Conservation (phyloP, 192 early-diverging fungal species). For the Coemansia brasiliensis region DNA sequence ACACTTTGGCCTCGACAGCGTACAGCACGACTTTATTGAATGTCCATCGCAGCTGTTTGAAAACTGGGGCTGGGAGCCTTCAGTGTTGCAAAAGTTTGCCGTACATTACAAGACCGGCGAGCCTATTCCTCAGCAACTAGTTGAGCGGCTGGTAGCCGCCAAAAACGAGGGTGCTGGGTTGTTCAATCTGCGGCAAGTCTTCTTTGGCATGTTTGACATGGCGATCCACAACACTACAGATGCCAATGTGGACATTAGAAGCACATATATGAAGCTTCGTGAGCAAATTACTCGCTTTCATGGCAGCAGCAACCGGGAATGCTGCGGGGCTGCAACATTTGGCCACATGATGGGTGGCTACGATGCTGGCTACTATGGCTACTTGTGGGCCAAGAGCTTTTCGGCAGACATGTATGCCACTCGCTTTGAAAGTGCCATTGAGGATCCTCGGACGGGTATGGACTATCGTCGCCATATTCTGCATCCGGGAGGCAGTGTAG, state of each 20-base stretch:
- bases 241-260: constrained; percentile 26
- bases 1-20: constrained; percentile 68
- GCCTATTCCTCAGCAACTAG: constrained; percentile 66
- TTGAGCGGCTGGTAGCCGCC: constrained; percentile 63
- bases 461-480: constrained; percentile 77
- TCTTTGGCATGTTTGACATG: constrained; percentile 76
- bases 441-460: constrained; percentile 60
- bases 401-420: constrained; percentile 80
- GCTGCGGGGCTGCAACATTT: constrained; percentile 56
- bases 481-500: constrained; percentile 65
- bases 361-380: constrained; percentile 77
- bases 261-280: constrained; percentile 43
- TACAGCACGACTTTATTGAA: constrained; percentile 82
- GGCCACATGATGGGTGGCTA: constrained; percentile 80
- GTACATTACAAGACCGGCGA: constrained; percentile 65
- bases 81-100: constrained; percentile 57
- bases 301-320: constrained; percentile 31
- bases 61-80: constrained; percentile 69
- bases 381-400: constrained; percentile 80
- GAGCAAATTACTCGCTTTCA: constrained; percentile 34
- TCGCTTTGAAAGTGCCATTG: constrained; percentile 62
- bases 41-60: constrained; percentile 85
- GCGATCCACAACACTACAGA: constrained; percentile 62
- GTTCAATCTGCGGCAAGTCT: constrained; percentile 69
- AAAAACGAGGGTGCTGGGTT: constrained; percentile 73